Evolutionary conservation across 2,329 filamentous ascomycete species (phyloP), one percentile per base, ranked within the genome.

Genomic region (Colletotrichum sp.): DNA sequence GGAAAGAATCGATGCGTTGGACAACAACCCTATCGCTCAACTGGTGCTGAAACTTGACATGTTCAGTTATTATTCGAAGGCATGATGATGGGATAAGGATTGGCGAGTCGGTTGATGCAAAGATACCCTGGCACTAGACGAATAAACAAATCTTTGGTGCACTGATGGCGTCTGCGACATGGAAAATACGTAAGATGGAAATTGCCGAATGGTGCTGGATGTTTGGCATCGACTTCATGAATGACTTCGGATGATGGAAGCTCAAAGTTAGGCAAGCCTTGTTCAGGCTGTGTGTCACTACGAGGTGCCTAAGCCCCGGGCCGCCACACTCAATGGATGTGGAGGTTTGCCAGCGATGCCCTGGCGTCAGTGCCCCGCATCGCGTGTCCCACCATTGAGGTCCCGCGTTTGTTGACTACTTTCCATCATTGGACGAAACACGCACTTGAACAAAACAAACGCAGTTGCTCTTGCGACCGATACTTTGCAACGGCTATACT

Each of bases 41-140:
- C 85, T 97, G 75, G 83, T 95, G 66, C 82, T 93, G 73, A 90
- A 90, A 79, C 84, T 96, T 76, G 94, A 96, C 80, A 92, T 95
- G 88, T 92, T 89, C 75, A 87, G 87, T 38, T 94, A 93, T 78
- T 95, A 94, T 79, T 79, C 81, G 31, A 81, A 79, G 57, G 63
- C 58, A 47, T 76, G 57, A 67, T 34, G 43, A 67, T 34, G 43
- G 13, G 33, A 31, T 27, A 38, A 27, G 13, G 9, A 47, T 51
- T 27, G 27, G 21, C 18, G 43, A 65, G 59, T 34, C 8, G 31
- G 31, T 27, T 38, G 29, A 27, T 61, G 18, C 27, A 47, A 21
- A 58, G 70, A 67, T 74, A 71, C 68, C 62, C 62, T 5, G 29
- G 57, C 47, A 24, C 64, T 54, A 18, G n/a, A 66, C 13, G 5